These are phyloP conservation scores for Dillenia suffruticosa DNA, from an alignment of 164 flowering plant species.

Conservation along the genomic window DNA sequence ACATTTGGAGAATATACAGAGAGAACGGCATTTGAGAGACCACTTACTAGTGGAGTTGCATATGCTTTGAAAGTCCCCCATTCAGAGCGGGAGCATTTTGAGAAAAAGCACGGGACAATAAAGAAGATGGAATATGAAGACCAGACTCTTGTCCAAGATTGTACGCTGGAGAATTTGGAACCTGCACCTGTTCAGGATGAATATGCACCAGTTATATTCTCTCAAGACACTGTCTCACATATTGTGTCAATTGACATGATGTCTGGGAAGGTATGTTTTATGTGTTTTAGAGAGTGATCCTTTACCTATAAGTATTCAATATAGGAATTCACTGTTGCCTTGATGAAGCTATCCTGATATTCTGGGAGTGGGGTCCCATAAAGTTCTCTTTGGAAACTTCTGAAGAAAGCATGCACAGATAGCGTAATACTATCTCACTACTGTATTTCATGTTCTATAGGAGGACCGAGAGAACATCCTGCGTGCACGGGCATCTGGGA, in stretches of 20 bases:
- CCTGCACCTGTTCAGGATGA: slow-evolving; percentile 84
- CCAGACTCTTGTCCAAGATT: slow-evolving; percentile 75
- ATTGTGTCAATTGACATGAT: slow-evolving; percentile 97
- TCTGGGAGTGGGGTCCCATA: too few species aligned
- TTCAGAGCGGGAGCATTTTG: slow-evolving; percentile 79
- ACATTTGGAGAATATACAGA: slow-evolving; percentile 91
- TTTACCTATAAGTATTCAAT: too few species aligned
- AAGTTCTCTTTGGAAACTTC: too few species aligned
- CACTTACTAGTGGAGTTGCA: slow-evolving; percentile 95
- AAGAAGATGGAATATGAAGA: slow-evolving; percentile 90
- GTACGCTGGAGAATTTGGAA: slow-evolving; percentile 60
- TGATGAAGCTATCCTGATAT: too few species aligned
- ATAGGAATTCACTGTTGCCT: too few species aligned
- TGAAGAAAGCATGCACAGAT: too few species aligned
- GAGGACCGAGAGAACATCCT: slow-evolving; percentile 94
- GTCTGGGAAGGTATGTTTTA: slow-evolving; percentile 77
- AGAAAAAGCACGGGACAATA: slow-evolving; percentile 77
- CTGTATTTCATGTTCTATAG: slow-evolving; percentile 23
- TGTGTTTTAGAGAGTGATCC: not conserved
- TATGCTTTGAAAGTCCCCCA: slow-evolving; percentile 86
- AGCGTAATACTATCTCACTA: too few species aligned
- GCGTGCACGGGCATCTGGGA: slow-evolving; percentile 92
- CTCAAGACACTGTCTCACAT: slow-evolving; percentile 90
- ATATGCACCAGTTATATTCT: slow-evolving; percentile 96
- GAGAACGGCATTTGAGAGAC: slow-evolving; percentile 94